phyloP scores from a whole-genome alignment of 306 rosid species.

The Benincasa hispida region DNA sequence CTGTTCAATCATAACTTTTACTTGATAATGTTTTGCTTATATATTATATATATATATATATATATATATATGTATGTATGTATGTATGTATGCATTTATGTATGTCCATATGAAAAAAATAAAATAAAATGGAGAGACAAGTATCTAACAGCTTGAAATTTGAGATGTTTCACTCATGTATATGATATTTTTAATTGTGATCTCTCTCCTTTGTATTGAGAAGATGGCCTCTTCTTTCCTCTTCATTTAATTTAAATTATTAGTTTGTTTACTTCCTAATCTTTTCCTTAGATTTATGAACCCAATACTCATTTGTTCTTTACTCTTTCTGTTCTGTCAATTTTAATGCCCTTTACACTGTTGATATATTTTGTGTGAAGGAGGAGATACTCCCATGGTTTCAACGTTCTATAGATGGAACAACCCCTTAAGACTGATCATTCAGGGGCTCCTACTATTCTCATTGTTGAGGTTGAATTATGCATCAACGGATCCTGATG shows the following conservation, averaged over 20 bases:
- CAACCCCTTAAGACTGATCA: slow-evolving; percentile 31
- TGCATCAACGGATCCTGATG: slow-evolving; percentile 48
- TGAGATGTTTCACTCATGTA: background rate
- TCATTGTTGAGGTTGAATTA: slow-evolving; percentile 27
- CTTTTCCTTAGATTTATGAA: background rate
- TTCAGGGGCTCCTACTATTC: slow-evolving; percentile 39
- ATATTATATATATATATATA: background rate
- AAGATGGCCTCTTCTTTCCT: background rate
- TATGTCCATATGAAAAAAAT: background rate
- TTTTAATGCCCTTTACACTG: background rate
- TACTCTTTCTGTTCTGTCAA: background rate
- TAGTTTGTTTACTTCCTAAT: background rate
- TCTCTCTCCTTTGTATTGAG: background rate
- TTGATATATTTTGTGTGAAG: slow-evolving; percentile 8
- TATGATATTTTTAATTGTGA: background rate
- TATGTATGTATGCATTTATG: too few relatives aligned
- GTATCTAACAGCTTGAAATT: background rate
- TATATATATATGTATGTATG: too few relatives aligned
- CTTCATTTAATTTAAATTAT: background rate
- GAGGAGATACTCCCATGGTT: slow-evolving; percentile 32
- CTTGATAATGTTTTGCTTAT: background rate
- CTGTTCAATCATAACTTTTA: background rate
- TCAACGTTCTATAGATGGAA: slow-evolving; percentile 15
- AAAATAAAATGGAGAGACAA: background rate
- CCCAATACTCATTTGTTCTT: background rate